Evolutionary conservation across 179 eudicot genomes (phyloP).

Genomic region (Dionaea muscipula): DNA sequence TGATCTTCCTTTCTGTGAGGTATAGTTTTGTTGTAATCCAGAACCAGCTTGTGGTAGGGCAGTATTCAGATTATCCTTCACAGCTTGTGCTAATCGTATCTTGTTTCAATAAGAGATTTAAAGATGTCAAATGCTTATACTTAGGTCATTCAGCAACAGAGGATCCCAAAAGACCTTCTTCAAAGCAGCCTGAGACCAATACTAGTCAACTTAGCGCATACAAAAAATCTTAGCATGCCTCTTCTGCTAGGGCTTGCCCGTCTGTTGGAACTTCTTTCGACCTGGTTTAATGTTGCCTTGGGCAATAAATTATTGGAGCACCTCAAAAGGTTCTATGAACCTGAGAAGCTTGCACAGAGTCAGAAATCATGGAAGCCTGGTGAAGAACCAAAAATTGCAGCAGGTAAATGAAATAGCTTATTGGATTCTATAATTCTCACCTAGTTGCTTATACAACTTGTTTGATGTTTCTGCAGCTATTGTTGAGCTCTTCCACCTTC

Average conservation of each 20-base stretch:
- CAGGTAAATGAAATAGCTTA: conserved; percentile 36
- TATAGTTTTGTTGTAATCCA: too few species aligned
- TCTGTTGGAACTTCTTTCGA: conserved; percentile 82
- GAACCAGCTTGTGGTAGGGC: too few species aligned
- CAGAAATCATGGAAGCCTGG: conserved; percentile 97
- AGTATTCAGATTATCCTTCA: too few species aligned
- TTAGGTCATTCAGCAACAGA: conserved; percentile 85
- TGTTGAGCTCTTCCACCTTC: conserved; percentile 92
- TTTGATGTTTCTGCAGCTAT: conserved; percentile 52
- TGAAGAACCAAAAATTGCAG: conserved; percentile 97
- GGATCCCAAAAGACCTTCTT: conserved; percentile 99
- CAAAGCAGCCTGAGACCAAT: conserved; percentile 97
- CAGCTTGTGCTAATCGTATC: too few species aligned
- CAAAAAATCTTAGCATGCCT: conserved; percentile 92
- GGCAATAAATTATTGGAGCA: conserved; percentile 95
- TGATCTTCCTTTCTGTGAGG: too few species aligned
- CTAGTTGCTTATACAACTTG: not conserved
- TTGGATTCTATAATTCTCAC: not conserved
- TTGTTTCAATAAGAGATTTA: too few species aligned
- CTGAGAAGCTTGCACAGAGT: conserved; percentile 87
- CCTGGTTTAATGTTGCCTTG: conserved; percentile 93
- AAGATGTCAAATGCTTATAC: not conserved
- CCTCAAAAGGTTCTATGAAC: conserved; percentile 93
- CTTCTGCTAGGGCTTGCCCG: conserved; percentile 97
- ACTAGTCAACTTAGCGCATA: conserved; percentile 84